Conservation (phyloP, 768 basidiomycete species). For the Heimioporus sp. region DNA sequence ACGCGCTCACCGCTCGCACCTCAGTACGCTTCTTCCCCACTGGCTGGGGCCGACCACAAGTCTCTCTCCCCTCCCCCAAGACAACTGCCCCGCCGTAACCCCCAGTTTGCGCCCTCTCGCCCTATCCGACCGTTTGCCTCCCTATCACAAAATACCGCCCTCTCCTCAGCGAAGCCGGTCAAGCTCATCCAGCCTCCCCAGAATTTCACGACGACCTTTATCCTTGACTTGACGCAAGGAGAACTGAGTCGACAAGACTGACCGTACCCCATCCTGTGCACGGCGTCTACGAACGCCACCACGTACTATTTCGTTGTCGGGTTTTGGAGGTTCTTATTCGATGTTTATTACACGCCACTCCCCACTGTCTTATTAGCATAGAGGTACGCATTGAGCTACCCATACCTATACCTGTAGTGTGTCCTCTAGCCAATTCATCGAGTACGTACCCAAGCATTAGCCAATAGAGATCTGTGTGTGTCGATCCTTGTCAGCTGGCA, state of each 20-base stretch:
- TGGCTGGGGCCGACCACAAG: constrained; percentile 44
- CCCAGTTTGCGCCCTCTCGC: constrained; percentile 68
- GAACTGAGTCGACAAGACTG: constrained; percentile 73
- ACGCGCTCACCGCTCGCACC: constrained; percentile 24
- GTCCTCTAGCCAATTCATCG: neutral
- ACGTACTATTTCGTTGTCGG: neutral
- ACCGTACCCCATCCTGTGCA: constrained; percentile 3
- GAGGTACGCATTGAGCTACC: constrained; percentile 4
- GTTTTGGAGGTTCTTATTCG: constrained; percentile 17
- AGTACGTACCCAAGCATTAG: neutral
- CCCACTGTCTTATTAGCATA: constrained; percentile 19
- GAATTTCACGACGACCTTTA: constrained; percentile 65
- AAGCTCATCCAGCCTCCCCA: constrained; percentile 82
- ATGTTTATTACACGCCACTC: constrained; percentile 18
- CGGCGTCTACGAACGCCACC: neutral
- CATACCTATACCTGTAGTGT: constrained; percentile 1
- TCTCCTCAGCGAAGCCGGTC: constrained; percentile 44
- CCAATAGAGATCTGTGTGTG: neutral
- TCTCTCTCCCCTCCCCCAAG: constrained; percentile 31
- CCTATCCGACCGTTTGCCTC: constrained; percentile 77
- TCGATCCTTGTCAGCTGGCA: too few relatives aligned
- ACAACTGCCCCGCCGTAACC: constrained; percentile 40
- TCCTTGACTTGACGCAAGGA: constrained; percentile 79
- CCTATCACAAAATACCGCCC: constrained; percentile 34
- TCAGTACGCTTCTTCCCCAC: constrained; percentile 60